Conservation (phyloP, 495 filamentous ascomycete genomes). For the Hypoxylon lienhwacheense region DNA sequence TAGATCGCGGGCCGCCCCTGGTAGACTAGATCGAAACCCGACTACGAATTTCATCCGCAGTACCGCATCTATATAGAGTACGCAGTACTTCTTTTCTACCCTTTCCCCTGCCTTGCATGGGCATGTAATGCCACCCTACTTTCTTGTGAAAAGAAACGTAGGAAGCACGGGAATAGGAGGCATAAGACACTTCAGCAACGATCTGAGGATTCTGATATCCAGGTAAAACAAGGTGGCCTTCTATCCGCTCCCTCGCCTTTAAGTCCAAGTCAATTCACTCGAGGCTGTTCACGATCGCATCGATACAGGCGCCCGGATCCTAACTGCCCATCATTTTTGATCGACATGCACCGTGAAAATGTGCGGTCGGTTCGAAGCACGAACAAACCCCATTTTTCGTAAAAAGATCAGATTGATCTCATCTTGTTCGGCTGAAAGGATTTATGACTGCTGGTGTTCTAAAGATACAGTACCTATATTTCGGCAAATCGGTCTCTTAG, state of each 20-base stretch:
- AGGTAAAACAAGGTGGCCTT: slow-evolving; percentile 13
- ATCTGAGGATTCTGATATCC: slow-evolving; percentile 16
- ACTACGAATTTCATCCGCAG: background rate
- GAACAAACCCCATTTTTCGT: slow-evolving; percentile 33
- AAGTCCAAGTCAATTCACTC: slow-evolving; percentile 26
- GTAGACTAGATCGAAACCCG: slow-evolving; percentile 25
- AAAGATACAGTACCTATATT: slow-evolving; percentile 17
- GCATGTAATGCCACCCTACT: slow-evolving; percentile 3
- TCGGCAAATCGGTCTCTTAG: slow-evolving; percentile 20
- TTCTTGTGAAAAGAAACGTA: background rate
- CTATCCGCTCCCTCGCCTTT: slow-evolving; percentile 19
- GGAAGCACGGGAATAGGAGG: background rate
- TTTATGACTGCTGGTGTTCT: slow-evolving; percentile 17
- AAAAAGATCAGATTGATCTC: slow-evolving; percentile 47
- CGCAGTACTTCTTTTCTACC: too few species aligned
- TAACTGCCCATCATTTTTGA: slow-evolving; percentile 37
- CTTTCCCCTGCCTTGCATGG: background rate
- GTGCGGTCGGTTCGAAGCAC: slow-evolving; percentile 11
- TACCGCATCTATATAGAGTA: background rate
- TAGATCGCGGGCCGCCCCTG: slow-evolving; percentile 34
- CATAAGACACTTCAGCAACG: slow-evolving; percentile 5
- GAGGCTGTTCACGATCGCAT: slow-evolving; percentile 8
- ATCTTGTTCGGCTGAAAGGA: slow-evolving; percentile 38
- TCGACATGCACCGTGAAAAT: slow-evolving; percentile 23
- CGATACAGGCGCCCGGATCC: slow-evolving; percentile 16